These are phyloP conservation scores for Calocera viscosa DNA, from an alignment of 768 basidiomycete genomes.

Conservation along the genomic window DNA sequence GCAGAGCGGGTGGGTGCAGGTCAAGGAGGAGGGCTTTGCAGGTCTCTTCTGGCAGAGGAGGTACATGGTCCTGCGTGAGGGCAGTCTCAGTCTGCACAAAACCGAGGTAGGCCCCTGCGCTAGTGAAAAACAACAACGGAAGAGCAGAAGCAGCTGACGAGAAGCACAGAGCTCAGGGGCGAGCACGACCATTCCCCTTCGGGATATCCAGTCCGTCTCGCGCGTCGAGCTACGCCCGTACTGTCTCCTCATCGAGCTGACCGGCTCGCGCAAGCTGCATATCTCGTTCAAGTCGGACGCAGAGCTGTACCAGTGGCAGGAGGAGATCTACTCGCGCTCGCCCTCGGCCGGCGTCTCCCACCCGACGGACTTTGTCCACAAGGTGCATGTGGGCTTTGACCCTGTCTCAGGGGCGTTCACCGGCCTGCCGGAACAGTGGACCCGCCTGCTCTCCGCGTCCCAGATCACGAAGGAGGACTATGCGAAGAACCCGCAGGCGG, in stretches of 20 bases:
- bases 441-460: constrained; percentile 87
- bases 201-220: constrained; percentile 76
- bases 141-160: too few relatives aligned
- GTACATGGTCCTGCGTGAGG: constrained; percentile 77
- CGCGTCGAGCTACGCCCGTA: constrained; percentile 91
- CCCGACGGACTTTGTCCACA: constrained; percentile 96
- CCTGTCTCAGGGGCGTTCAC: constrained; percentile 89
- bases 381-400: constrained; percentile 96
- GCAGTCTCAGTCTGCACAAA: constrained; percentile 71
- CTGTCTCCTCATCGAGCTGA: constrained; percentile 67
- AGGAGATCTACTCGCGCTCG: constrained; percentile 86
- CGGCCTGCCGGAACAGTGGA: constrained; percentile 98
- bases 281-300: constrained; percentile 84
- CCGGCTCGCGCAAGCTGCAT: constrained; percentile 68
- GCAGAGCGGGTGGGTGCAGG: constrained; percentile 58
- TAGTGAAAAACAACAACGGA: too few relatives aligned
- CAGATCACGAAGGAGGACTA: constrained; percentile 98
- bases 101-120: constrained; percentile 57
- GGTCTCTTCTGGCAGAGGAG: constrained; percentile 86
- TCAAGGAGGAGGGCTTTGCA: constrained; percentile 90
- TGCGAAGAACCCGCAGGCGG: constrained; percentile 90
- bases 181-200: constrained; percentile 51
- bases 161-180: constrained; percentile 37
- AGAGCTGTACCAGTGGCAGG: constrained; percentile 97
- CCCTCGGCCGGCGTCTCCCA: constrained; percentile 87